Conservation (phyloP, 1,284 basidiomycete species). For the Cerrena zonata region DNA sequence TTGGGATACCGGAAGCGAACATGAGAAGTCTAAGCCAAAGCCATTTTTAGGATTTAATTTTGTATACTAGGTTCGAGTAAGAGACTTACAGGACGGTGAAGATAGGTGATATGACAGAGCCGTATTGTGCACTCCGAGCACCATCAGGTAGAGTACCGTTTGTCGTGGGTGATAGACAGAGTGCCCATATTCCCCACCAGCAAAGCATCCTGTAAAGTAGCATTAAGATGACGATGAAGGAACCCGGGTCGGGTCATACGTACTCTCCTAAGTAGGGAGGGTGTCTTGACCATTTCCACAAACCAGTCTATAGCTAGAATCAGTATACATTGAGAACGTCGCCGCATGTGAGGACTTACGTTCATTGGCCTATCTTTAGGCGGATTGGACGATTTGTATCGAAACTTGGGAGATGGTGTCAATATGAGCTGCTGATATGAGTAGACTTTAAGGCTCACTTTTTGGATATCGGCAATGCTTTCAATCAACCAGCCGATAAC, state of each 20-base stretch:
- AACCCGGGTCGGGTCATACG: slow-evolving; percentile 24
- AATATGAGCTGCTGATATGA: too few species aligned
- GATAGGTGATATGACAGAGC: slow-evolving; percentile 54
- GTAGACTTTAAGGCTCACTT: slow-evolving; percentile 38
- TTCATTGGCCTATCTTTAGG: slow-evolving; percentile 48
- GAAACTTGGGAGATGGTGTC: slow-evolving; percentile 33
- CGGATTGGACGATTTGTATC: slow-evolving; percentile 48
- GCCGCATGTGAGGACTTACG: slow-evolving; percentile 25
- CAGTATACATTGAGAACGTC: too few species aligned
- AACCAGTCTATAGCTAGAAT: slow-evolving; percentile 39
- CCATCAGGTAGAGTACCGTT: slow-evolving; percentile 39
- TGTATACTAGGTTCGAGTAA: too few species aligned
- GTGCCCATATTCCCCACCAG: slow-evolving; percentile 70
- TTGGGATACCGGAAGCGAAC: slow-evolving; percentile 67
- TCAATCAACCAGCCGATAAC: slow-evolving; percentile 58
- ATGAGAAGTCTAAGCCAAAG: slow-evolving; percentile 59
- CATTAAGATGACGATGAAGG: not conserved
- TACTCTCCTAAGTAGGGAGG: slow-evolving; percentile 76
- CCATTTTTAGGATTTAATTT: not conserved
- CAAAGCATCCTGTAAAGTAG: slow-evolving; percentile 48
- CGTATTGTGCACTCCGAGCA: slow-evolving; percentile 51
- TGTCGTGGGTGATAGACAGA: slow-evolving; percentile 54
- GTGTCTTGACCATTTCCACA: slow-evolving; percentile 62
- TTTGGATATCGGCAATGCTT: slow-evolving; percentile 58
- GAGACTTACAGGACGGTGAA: slow-evolving; percentile 59